These are phyloP conservation scores for Omphalotus olearius DNA, from an alignment of 1,284 basidiomycete species.

Conservation along the genomic window DNA sequence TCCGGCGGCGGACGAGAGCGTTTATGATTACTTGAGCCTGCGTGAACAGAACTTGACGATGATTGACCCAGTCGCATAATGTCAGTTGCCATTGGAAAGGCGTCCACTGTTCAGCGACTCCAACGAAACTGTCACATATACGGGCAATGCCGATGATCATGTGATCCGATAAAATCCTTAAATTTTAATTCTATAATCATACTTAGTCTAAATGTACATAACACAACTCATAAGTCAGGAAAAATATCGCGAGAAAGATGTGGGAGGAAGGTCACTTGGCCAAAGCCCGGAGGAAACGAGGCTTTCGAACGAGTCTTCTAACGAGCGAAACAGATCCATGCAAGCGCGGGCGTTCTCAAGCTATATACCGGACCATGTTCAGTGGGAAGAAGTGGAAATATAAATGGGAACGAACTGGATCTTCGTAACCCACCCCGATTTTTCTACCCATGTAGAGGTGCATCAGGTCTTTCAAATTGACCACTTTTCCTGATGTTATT, in stretches of 20 bases:
- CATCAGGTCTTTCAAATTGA: constrained; percentile 43
- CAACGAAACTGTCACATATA: too few species aligned
- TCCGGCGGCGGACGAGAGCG: constrained; percentile 3
- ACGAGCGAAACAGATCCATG: constrained; percentile 48
- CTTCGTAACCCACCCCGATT: constrained; percentile 42
- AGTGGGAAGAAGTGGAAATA: not conserved
- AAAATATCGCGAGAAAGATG: constrained; percentile 30
- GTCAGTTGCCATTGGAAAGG: constrained; percentile 3
- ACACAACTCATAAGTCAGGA: constrained; percentile 16
- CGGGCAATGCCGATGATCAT: too few species aligned
- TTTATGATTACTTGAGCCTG: constrained; percentile 2
- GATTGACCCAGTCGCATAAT: constrained; percentile 1
- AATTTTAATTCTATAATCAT: too few species aligned
- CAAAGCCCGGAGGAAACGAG: constrained; percentile 43
- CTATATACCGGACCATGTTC: constrained; percentile 22
- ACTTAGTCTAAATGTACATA: not conserved
- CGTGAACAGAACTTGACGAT: not conserved
- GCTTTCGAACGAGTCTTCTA: constrained; percentile 46
- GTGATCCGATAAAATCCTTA: too few species aligned
- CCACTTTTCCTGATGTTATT: constrained; percentile 34
- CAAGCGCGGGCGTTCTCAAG: constrained; percentile 41
- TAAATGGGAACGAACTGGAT: constrained; percentile 38
- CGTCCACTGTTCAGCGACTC: too few species aligned
- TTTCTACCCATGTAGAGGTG: constrained; percentile 47
- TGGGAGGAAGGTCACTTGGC: constrained; percentile 51